These are phyloP conservation scores for Trypanosoma boissoni DNA, from an alignment of 208 protist genomes.

Conservation along the genomic window DNA sequence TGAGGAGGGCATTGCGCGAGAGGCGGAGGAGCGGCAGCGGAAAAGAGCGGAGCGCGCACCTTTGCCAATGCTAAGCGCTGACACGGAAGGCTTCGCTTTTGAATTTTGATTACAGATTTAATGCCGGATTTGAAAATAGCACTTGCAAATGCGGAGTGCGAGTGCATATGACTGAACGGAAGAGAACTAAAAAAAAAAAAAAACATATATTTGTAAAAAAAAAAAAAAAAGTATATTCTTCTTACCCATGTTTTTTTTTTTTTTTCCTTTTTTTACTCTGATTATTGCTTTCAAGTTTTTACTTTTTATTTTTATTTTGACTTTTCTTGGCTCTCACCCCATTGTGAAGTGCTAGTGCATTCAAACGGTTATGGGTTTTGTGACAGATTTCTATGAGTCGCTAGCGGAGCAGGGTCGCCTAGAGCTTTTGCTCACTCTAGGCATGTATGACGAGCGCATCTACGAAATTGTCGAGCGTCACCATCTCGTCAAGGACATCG, in stretches of 20 bases:
- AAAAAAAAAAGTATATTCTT: not conserved
- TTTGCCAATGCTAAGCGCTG: slow-evolving; percentile 48
- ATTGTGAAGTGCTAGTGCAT: no score
- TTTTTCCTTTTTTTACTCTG: not conserved
- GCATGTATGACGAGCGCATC: slow-evolving; percentile 86
- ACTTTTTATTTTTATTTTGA: slow-evolving; percentile 10
- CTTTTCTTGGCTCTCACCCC: slow-evolving; percentile 6
- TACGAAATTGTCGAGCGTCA: slow-evolving; percentile 84
- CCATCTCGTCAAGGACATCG: slow-evolving; percentile 46
- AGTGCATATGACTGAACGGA: no score
- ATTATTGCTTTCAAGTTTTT: not conserved
- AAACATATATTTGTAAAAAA: no score
- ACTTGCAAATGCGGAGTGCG: no score
- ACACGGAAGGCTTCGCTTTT: slow-evolving; percentile 71
- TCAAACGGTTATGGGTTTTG: slow-evolving; percentile 48
- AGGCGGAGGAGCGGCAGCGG: slow-evolving; percentile 47
- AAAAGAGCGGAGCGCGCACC: slow-evolving; percentile 29
- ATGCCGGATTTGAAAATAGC: no score
- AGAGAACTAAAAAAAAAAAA: no score
- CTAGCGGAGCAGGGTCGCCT: slow-evolving; percentile 59
- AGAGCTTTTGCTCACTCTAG: slow-evolving; percentile 53
- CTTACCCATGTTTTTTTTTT: no score
- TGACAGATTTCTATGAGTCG: slow-evolving; percentile 64
- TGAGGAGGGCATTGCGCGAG: slow-evolving; percentile 46
- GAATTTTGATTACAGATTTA: slow-evolving; percentile 61